phyloP scores from a whole-genome alignment of 2,329 filamentous ascomycete genomes.

The Colletotrichum endophyticum region DNA sequence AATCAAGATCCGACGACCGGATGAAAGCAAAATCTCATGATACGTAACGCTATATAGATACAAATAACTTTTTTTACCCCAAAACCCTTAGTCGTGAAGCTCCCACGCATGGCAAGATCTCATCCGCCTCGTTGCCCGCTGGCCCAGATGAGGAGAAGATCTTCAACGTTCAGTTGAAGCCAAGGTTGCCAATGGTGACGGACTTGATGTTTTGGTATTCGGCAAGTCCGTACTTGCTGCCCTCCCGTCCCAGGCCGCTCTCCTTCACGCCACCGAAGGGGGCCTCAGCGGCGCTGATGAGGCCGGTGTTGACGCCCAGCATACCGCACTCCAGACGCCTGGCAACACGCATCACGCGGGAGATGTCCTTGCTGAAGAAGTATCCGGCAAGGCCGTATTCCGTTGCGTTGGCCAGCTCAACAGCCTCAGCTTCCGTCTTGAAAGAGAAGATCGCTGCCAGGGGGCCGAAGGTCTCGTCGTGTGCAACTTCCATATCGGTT shows the following conservation, averaged over 20 bases:
- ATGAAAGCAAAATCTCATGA: neutral
- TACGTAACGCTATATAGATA: neutral
- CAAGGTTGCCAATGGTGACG: neutral
- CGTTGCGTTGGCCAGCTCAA: slow-evolving; percentile 67
- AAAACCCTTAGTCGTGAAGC: neutral
- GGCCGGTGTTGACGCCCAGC: slow-evolving; percentile 38
- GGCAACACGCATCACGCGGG: slow-evolving; percentile 45
- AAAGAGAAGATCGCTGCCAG: slow-evolving; percentile 73
- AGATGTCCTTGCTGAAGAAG: slow-evolving; percentile 63
- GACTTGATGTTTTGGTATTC: slow-evolving; percentile 33
- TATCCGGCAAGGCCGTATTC: slow-evolving; percentile 76
- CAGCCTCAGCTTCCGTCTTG: slow-evolving; percentile 72
- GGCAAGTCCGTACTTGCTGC: slow-evolving; percentile 33
- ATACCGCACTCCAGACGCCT: slow-evolving; percentile 53
- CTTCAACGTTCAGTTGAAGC: neutral
- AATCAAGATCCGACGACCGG: neutral
- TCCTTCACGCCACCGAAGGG: slow-evolving; percentile 41
- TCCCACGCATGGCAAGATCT: neutral
- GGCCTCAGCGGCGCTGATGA: slow-evolving; percentile 36
- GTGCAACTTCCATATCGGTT: slow-evolving; percentile 67
- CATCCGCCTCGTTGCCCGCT: neutral
- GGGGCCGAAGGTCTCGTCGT: slow-evolving; percentile 76
- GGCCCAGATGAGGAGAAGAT: neutral
- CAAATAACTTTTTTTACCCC: neutral
- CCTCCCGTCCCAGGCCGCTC: slow-evolving; percentile 38